Percentiles rank a stretch among this genome's conserved stretches.
Conservation (phyloP, 495 filamentous ascomycete genomes). For the Penicillium salamii region DNA sequence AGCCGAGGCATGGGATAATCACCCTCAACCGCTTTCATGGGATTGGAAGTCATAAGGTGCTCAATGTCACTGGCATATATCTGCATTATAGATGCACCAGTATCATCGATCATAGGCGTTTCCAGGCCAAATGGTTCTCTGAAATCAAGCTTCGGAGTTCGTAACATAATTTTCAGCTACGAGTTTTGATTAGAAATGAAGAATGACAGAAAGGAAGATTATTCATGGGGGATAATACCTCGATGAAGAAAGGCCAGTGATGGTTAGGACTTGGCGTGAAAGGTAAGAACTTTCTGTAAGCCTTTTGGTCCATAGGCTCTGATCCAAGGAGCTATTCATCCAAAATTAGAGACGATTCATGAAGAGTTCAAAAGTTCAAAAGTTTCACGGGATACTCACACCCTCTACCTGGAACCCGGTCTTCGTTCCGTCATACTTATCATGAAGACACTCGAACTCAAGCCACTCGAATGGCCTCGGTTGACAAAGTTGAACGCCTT, state of each 20-base stretch:
- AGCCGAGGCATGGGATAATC: neutral
- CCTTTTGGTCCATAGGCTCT: neutral
- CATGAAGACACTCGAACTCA: neutral
- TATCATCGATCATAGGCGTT: no score
- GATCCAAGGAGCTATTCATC: neutral
- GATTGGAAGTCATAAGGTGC: neutral
- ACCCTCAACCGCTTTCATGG: no score
- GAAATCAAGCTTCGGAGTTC: neutral
- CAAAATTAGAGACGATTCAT: neutral
- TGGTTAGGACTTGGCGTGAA: no score
- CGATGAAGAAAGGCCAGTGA: no score
- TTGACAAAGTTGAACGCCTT: neutral
- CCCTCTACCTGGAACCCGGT: neutral
- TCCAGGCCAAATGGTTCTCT: no score
- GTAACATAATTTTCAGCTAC: neutral
- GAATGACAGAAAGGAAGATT: no score
- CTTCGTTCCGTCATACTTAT: neutral
- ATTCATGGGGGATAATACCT: no score
- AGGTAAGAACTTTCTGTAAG: neutral
- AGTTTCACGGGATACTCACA: neutral
- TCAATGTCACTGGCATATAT: neutral
- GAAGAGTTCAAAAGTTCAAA: neutral
- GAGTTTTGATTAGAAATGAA: no score
- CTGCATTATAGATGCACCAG: neutral
- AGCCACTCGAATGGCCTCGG: slow-evolving; percentile 6